A percentile compares a stretch with the other conserved stretches of the same genome.
Evolutionary conservation across 2,329 filamentous ascomycete genomes (phyloP).

Genomic region (Apiospora aurea): DNA sequence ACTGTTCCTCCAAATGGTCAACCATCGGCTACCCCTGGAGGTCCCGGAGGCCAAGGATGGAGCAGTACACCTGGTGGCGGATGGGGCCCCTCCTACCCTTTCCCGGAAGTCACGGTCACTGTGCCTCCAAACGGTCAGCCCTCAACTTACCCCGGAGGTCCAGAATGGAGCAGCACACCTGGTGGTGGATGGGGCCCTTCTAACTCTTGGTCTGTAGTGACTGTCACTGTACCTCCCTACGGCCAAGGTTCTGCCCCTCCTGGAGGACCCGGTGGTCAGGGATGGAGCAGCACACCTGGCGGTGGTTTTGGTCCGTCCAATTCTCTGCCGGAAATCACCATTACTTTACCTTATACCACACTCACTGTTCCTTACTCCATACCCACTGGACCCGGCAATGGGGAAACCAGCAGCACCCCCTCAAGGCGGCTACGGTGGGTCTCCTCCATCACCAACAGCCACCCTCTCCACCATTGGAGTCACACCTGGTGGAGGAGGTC

Average conservation of each 20-base stretch:
- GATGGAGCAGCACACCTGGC: slow-evolving; percentile 6
- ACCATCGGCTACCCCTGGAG: neutral
- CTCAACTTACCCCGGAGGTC: neutral
- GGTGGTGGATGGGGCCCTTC: slow-evolving; percentile 8
- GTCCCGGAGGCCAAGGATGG: slow-evolving; percentile 19
- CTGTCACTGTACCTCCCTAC: slow-evolving; percentile 23
- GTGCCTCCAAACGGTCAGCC: neutral
- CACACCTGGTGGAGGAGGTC: slow-evolving; percentile 10
- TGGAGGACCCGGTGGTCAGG: slow-evolving; percentile 24
- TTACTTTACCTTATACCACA: neutral
- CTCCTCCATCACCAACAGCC: slow-evolving; percentile 21
- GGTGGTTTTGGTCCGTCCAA: slow-evolving; percentile 5
- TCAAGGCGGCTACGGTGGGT: slow-evolving; percentile 21
- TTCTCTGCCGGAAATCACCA: neutral
- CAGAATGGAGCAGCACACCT: slow-evolving; percentile 4
- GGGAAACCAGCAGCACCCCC: slow-evolving; percentile 7
- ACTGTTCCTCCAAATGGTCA: slow-evolving; percentile 12
- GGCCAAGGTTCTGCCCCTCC: slow-evolving; percentile 13
- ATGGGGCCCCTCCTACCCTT: neutral
- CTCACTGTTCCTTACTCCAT: neutral
- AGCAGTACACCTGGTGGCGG: slow-evolving; percentile 3
- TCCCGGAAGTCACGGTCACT: slow-evolving; percentile 1
- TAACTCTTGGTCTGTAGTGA: neutral
- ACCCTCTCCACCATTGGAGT: slow-evolving; percentile 23
- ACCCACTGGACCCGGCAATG: neutral